Conservation (phyloP, 2,329 filamentous ascomycete species). For the Calonectria leucothoes region DNA sequence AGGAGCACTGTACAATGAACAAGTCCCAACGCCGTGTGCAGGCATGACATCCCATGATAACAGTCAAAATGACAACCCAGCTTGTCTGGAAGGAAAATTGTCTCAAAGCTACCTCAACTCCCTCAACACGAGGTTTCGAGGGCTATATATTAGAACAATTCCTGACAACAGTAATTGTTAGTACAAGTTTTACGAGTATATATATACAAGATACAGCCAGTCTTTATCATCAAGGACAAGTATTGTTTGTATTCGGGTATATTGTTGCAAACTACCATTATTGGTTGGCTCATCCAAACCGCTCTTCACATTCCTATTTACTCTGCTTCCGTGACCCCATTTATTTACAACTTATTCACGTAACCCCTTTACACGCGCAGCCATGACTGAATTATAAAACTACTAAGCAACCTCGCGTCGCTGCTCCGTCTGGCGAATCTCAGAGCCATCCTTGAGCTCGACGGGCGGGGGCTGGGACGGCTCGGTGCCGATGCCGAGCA, state of each 20-base stretch:
- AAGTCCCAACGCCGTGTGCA: too few relatives aligned
- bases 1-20: too few relatives aligned
- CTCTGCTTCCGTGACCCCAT: not conserved
- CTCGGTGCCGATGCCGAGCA: slow-evolving; percentile 34
- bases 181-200: too few relatives aligned
- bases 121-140: too few relatives aligned
- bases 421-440: slow-evolving; percentile 36
- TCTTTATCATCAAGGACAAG: not conserved
- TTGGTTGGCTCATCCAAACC: not conserved
- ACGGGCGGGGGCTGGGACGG: not conserved
- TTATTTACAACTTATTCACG: not conserved
- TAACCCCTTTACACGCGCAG: not conserved
- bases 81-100: too few relatives aligned
- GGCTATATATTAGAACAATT: too few relatives aligned
- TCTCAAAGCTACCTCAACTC: too few relatives aligned
- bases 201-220: not conserved
- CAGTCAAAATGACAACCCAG: too few relatives aligned
- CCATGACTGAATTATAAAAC: not conserved
- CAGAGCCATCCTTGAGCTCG: slow-evolving; percentile 38
- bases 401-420: slow-evolving; percentile 35
- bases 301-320: not conserved
- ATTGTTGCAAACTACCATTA: not conserved
- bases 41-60: too few relatives aligned
- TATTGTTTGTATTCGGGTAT: slow-evolving; percentile 8
- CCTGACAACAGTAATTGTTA: too few relatives aligned